Evolutionary conservation across 345 rosid genomes (phyloP), one percentile per base, ranked within the genome.

Genomic region (Camelina laxa): DNA sequence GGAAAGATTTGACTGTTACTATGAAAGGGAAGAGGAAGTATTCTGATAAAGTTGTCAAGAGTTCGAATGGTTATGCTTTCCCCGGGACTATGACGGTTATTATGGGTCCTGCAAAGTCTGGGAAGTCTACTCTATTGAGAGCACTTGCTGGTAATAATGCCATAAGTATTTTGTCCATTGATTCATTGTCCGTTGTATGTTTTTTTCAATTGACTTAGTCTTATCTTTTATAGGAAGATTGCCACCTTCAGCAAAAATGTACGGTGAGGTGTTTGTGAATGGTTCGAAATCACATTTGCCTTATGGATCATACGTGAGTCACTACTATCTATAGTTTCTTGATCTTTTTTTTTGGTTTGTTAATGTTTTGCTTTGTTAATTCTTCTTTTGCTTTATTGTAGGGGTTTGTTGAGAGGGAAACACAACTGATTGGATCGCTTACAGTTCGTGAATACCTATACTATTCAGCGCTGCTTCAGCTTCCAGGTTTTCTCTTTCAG

Each of bases 71-170:
- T 19, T 96, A 90, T 82, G 99, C 98, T 2, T 83, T 91, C 76
- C 99, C 96, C 2, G 98, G 99, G 67, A 90, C 98, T 36, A 90
- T 96, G 91, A 92, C 99, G 1, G 99, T 96, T 0, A 92, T 96
- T 67, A 92, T 96, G 99, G 99, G 99, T 67, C 99, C 99, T 80
- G 97, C 94, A 17, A 90, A 91, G 69, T 96, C 97, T 2, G 99
- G 99, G 76, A 96, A 96, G 82, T 96, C 99, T 56, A 92, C 98
- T 0, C 72, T 96, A 15, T 74, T 96, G 50, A 89, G 91, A 77
- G 99, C 97, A 36, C 87, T 96, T 85, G 90, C 98, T 85, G 99
- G 99, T 95, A 75, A 67, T 91, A 74, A 65, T 76, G 55, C 6
- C 57, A 69, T 20, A n/a, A 60, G 11, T 44, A 44, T 33, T 33